Evolutionary conservation across 441 rosid genomes (phyloP).

Genomic region (Erodium moschatum): DNA sequence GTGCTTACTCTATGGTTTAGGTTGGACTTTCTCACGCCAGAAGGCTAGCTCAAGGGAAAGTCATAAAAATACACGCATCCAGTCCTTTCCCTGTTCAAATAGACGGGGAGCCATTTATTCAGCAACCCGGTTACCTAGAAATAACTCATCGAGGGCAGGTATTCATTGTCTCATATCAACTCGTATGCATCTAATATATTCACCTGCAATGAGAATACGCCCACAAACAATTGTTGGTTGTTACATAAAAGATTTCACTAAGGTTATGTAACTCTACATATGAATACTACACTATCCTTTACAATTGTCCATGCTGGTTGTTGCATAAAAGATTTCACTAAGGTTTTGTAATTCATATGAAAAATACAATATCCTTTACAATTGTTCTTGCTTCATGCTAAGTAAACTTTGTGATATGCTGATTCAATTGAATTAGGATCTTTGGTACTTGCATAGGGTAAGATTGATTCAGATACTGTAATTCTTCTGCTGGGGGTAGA

Average conservation of each 20-base stretch:
- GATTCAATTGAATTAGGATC: not conserved
- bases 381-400: not conserved
- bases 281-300: not conserved
- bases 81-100: slow-evolving; percentile 60
- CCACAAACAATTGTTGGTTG: not conserved
- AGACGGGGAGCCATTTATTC: slow-evolving; percentile 71
- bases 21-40: slow-evolving; percentile 61
- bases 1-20: slow-evolving; percentile 22
- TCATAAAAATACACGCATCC: slow-evolving; percentile 47
- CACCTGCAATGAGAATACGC: not conserved
- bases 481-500: not conserved
- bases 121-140: slow-evolving; percentile 57
- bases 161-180: not conserved
- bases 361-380: too few relatives aligned
- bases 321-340: too few relatives aligned
- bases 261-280: not conserved
- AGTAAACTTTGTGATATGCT: not conserved
- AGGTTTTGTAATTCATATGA: too few relatives aligned
- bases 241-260: not conserved
- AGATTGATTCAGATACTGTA: not conserved
- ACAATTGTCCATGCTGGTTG: not conserved
- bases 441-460: not conserved
- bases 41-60: slow-evolving; percentile 57
- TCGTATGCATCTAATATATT: not conserved
- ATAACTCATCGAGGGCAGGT: slow-evolving; percentile 63